Evolutionary conservation across 352 stramenopile species (phyloP).

Genomic region (Phytophthora cactorum): DNA sequence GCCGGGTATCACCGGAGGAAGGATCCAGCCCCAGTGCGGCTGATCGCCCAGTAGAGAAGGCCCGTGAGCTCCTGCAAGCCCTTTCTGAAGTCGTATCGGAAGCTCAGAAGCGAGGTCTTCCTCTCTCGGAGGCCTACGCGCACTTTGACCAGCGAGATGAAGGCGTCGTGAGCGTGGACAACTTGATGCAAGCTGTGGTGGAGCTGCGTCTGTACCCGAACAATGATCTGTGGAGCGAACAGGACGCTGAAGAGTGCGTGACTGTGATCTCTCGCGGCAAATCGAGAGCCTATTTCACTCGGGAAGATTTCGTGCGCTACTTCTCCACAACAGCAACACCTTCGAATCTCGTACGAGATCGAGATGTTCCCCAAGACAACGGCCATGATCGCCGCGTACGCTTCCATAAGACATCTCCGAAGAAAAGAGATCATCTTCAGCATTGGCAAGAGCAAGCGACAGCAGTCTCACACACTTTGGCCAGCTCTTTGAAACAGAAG

Average conservation of each 20-base stretch:
- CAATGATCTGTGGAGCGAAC: slow-evolving; percentile 43
- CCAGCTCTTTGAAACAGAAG: slow-evolving; percentile 6
- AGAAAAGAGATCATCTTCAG: slow-evolving; percentile 24
- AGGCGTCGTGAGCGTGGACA: slow-evolving; percentile 53
- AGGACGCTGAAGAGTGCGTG: slow-evolving; percentile 58
- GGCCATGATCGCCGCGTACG: slow-evolving; percentile 3
- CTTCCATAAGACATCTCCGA: slow-evolving; percentile 14
- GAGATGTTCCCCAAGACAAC: background rate
- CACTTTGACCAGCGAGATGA: slow-evolving; percentile 63
- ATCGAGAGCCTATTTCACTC: slow-evolving; percentile 59
- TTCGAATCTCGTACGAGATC: background rate
- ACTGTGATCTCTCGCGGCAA: slow-evolving; percentile 37
- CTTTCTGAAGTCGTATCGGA: slow-evolving; percentile 58
- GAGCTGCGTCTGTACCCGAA: slow-evolving; percentile 41
- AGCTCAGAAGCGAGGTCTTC: slow-evolving; percentile 54
- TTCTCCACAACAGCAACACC: slow-evolving; percentile 22
- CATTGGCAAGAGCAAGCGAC: slow-evolving; percentile 20
- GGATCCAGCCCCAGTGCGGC: background rate
- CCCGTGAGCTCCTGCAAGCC: slow-evolving; percentile 37
- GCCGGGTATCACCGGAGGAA: background rate
- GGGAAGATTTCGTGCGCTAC: slow-evolving; percentile 61
- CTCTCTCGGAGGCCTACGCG: slow-evolving; percentile 53
- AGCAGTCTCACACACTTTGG: slow-evolving; percentile 16
- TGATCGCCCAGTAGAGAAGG: slow-evolving; percentile 4
- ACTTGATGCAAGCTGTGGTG: slow-evolving; percentile 58